Evolutionary conservation across 192 early-diverging fungal species (phyloP).

Genomic region (Mortierella hygrophila): DNA sequence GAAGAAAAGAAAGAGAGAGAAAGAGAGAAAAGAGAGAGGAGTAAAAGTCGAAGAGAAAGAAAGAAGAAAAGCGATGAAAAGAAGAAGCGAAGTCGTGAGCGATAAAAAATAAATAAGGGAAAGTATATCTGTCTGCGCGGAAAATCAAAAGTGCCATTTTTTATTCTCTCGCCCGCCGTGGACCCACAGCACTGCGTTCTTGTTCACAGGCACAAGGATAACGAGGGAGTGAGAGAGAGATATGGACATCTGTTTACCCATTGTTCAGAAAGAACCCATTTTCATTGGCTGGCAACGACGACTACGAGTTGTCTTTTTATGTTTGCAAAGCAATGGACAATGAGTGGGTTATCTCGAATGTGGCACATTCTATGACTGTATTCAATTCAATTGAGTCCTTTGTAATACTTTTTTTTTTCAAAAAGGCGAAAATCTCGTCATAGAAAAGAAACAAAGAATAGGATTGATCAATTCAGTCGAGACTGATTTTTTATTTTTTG

Average conservation of each 20-base stretch:
- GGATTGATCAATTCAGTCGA: neutral
- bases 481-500: neutral
- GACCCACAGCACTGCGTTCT: too few relatives aligned
- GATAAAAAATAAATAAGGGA: neutral
- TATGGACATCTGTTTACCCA: neutral
- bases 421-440: constrained; percentile 6
- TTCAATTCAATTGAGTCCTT: neutral
- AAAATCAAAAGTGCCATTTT: neutral
- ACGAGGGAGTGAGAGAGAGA: neutral
- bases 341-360: neutral
- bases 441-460: neutral
- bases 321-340: neutral
- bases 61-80: neutral
- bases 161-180: too few relatives aligned
- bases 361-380: neutral
- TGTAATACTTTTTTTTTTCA: neutral
- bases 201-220: too few relatives aligned
- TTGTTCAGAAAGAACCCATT: neutral
- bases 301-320: neutral
- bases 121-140: neutral
- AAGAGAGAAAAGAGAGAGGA: neutral
- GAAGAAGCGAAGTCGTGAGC: neutral
- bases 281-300: neutral
- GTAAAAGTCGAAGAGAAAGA: neutral
- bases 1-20: neutral